Evolutionary conservation across 768 basidiomycete genomes (phyloP).

Genomic region (Antrodiella citrinella): DNA sequence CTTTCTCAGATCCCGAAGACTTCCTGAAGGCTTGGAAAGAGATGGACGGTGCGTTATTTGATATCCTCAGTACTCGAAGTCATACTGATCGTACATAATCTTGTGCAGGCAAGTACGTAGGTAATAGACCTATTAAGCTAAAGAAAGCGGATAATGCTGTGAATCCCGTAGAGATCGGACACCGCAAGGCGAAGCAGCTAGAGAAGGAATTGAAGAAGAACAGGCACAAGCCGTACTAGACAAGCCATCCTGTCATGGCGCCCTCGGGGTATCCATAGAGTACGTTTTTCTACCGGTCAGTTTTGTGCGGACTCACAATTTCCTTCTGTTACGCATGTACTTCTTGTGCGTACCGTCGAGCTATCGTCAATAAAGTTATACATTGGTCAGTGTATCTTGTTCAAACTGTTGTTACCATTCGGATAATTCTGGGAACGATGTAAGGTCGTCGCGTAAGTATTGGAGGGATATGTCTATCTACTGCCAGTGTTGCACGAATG

Average conservation of each 20-base stretch:
- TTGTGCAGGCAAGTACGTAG: constrained; percentile 85
- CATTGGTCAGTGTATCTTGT: too few relatives aligned
- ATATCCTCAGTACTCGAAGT: not conserved
- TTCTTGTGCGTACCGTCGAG: not conserved
- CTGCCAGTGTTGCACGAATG: too few relatives aligned
- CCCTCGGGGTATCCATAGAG: constrained; percentile 4
- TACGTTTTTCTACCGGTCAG: constrained; percentile 9
- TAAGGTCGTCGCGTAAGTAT: too few relatives aligned
- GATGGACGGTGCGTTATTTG: constrained; percentile 76
- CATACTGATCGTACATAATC: not conserved
- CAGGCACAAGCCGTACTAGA: constrained; percentile 68
- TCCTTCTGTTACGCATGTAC: not conserved
- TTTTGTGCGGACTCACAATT: constrained; percentile 14
- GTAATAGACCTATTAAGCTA: constrained; percentile 92
- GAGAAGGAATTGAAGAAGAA: constrained; percentile 92
- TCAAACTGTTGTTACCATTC: too few relatives aligned
- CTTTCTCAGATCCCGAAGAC: constrained; percentile 97
- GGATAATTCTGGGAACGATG: too few relatives aligned
- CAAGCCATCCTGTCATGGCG: not conserved
- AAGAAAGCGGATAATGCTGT: constrained; percentile 91
- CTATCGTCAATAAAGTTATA: too few relatives aligned
- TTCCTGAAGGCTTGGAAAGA: constrained; percentile 99
- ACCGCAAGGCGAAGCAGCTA: constrained; percentile 83
- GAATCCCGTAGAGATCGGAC: constrained; percentile 87
- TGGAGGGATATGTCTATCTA: too few relatives aligned